Evolutionary conservation across 2,329 filamentous ascomycete genomes (phyloP).

Genomic region (Chrysosporium queenslandicum): DNA sequence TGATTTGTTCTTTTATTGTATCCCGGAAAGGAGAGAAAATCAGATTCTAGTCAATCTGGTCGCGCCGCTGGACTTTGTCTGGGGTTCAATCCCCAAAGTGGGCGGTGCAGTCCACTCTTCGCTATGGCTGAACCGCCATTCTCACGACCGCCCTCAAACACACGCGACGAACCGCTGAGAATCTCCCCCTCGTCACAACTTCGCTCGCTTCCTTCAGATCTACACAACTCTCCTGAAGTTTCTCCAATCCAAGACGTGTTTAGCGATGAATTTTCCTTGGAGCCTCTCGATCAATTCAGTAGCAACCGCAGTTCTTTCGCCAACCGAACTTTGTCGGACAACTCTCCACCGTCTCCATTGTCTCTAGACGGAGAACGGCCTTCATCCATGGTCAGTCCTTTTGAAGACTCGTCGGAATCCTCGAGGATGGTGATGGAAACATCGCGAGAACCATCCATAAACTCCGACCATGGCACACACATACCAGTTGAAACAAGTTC

Average conservation of each 20-base stretch:
- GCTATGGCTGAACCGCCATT: slow-evolving; percentile 19
- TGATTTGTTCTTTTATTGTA: slow-evolving; percentile 12
- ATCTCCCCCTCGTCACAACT: slow-evolving; percentile 24
- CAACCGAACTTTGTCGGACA: slow-evolving; percentile 6
- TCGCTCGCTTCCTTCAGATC: slow-evolving; percentile 25
- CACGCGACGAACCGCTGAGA: slow-evolving; percentile 20
- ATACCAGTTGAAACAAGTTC: slow-evolving; percentile 19
- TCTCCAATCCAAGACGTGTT: slow-evolving; percentile 38
- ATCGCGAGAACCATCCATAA: slow-evolving; percentile 25
- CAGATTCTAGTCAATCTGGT: neutral
- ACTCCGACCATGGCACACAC: slow-evolving; percentile 16
- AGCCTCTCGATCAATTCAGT: slow-evolving; percentile 29
- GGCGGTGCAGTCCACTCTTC: slow-evolving; percentile 14
- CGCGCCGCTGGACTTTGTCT: neutral
- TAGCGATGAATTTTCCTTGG: slow-evolving; percentile 41
- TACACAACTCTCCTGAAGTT: neutral
- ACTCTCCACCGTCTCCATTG: slow-evolving; percentile 5
- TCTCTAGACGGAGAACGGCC: neutral
- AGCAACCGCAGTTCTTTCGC: slow-evolving; percentile 13
- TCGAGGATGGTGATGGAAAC: slow-evolving; percentile 24
- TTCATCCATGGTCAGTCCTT: slow-evolving; percentile 8
- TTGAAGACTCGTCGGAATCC: slow-evolving; percentile 21
- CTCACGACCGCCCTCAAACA: slow-evolving; percentile 20
- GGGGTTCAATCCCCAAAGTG: slow-evolving; percentile 15
- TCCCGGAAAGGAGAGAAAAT: neutral